A percentile compares a stretch with the other conserved stretches of the same genome.
Evolutionary conservation across 1,139 yeast genomes (phyloP).

Genomic region (Suhomyces maxii): DNA sequence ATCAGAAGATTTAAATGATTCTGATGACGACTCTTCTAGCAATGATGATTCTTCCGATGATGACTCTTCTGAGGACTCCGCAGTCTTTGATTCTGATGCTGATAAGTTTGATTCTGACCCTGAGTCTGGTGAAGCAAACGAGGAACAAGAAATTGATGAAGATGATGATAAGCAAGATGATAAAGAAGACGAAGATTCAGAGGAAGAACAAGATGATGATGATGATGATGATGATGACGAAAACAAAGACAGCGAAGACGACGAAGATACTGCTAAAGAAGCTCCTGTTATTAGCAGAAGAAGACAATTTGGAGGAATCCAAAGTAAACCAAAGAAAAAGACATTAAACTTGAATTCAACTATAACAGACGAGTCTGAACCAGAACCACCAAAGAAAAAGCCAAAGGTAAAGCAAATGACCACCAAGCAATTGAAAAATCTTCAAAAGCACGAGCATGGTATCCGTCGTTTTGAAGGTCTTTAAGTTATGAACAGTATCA

Average conservation of each 20-base stretch:
- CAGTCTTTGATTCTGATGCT: constrained; percentile 5
- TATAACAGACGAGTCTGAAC: constrained; percentile 8
- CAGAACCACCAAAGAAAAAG: constrained; percentile 23
- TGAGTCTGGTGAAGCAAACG: constrained; percentile 15
- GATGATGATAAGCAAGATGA: constrained; percentile 10
- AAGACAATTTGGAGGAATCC: constrained; percentile 1
- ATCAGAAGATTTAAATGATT: constrained; percentile 15
- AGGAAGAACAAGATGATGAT: constrained; percentile 19
- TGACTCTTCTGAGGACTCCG: constrained; percentile 4
- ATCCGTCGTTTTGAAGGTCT: constrained; percentile 67
- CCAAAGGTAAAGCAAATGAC: constrained; percentile 38
- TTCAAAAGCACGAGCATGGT: constrained; percentile 63
- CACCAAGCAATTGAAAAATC: constrained; percentile 48
- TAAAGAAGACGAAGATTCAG: constrained; percentile 12
- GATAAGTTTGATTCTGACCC: constrained; percentile 10
- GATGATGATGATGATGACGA: constrained; percentile 19
- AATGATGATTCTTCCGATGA: constrained; percentile 1
- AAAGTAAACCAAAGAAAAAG: constrained; percentile 3
- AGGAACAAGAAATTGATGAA: constrained; percentile 13
- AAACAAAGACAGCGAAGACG: background rate
- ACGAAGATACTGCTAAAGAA: background rate
- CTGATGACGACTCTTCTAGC: background rate
- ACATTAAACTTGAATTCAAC: constrained; percentile 5
- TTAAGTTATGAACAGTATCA: constrained; percentile 19
- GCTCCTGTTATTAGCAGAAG: constrained; percentile 2